Conservation (phyloP, 2,329 filamentous ascomycete species). For the Colletotrichum falcatum region DNA sequence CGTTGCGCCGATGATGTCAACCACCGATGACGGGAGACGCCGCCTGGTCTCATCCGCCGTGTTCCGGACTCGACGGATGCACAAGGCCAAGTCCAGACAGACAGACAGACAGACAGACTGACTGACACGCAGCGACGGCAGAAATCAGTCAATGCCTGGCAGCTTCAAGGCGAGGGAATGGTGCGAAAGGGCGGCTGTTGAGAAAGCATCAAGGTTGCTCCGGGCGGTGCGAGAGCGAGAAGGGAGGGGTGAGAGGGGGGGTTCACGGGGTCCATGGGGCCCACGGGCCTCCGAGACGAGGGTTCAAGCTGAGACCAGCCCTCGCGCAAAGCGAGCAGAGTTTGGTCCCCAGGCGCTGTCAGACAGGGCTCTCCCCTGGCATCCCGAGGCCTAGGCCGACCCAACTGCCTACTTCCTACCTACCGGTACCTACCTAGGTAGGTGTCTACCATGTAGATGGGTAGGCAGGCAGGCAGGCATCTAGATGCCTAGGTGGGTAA, state of each 20-base stretch:
- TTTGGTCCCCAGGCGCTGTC: slow-evolving; percentile 16
- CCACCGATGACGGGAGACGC: neutral
- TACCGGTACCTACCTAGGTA: too few species aligned
- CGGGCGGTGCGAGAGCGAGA: neutral
- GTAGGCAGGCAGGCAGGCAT: too few species aligned
- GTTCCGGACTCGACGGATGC: too few species aligned
- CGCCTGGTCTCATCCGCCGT: too few species aligned
- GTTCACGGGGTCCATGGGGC: neutral
- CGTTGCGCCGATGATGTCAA: neutral
- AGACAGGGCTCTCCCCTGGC: neutral
- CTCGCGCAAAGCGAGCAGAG: neutral
- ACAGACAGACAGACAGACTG: too few species aligned
- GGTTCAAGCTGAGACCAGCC: slow-evolving; percentile 17
- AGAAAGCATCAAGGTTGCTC: slow-evolving; percentile 22
- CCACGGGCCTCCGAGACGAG: slow-evolving; percentile 17
- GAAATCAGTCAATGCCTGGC: too few species aligned
- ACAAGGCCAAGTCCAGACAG: too few species aligned
- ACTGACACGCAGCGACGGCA: too few species aligned
- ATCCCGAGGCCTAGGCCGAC: slow-evolving; percentile 4
- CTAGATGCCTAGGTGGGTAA: too few species aligned
- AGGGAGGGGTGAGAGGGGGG: neutral
- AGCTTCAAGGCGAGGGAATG: neutral
- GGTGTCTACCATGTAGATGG: too few species aligned
- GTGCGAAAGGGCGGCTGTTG: neutral
- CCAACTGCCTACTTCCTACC: too few species aligned